phyloP scores from a whole-genome alignment of 805 yeast species.

The Scheffersomyces stipitis region DNA sequence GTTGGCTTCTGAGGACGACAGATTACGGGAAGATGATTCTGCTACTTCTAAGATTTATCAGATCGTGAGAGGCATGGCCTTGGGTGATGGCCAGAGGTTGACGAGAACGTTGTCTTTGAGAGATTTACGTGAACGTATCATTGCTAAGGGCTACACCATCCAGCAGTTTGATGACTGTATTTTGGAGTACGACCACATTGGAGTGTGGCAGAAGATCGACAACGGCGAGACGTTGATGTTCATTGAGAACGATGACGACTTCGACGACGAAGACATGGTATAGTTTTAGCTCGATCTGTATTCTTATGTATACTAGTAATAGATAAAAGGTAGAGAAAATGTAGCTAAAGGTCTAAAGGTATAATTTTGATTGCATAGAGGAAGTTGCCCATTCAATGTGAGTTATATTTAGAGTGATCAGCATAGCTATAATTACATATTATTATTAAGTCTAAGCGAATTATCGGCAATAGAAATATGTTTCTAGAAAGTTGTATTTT shows the following conservation, averaged over 20 bases:
- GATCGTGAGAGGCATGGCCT: conserved; percentile 61
- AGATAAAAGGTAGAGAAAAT: not conserved
- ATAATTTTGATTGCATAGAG: too few relatives aligned
- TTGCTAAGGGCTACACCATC: conserved; percentile 82
- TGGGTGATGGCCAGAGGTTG: conserved; percentile 29
- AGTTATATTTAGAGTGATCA: too few relatives aligned
- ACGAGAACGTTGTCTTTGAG: conserved; percentile 39
- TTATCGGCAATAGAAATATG: too few relatives aligned
- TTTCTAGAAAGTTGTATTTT: too few relatives aligned
- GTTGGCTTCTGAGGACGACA: conserved; percentile 51
- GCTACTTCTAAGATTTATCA: conserved; percentile 70
- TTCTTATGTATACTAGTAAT: not conserved
- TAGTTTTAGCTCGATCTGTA: conserved; percentile 6
- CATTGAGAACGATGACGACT: conserved; percentile 45
- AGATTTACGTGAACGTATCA: conserved; percentile 58
- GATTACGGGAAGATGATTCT: conserved; percentile 54
- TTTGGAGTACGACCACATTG: conserved; percentile 66
- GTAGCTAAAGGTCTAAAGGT: not conserved
- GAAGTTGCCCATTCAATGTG: too few relatives aligned
- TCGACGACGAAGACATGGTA: conserved; percentile 30
- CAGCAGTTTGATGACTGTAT: conserved; percentile 76
- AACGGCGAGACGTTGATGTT: conserved; percentile 66
- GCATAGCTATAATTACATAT: too few relatives aligned
- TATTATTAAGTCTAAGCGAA: too few relatives aligned
- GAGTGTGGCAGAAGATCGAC: conserved; percentile 75